Evolutionary conservation across 2,329 filamentous ascomycete species (phyloP).

Genomic region (Colletotrichum sp.): DNA sequence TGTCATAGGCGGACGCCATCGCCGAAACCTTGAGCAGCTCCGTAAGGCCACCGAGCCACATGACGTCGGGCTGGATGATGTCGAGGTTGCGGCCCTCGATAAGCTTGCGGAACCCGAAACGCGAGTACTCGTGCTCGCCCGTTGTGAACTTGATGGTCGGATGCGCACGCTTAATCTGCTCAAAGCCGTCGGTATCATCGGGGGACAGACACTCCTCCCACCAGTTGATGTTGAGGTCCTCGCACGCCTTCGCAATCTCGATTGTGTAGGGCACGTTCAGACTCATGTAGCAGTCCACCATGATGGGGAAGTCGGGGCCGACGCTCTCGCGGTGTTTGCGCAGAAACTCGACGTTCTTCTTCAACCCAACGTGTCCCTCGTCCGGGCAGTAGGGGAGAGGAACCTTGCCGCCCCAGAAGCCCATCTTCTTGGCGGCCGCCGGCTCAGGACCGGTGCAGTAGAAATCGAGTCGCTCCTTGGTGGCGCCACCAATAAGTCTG

Average conservation of each 20-base stretch:
- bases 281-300: constrained; percentile 98
- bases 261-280: constrained; percentile 93
- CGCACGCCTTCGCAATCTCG: constrained; percentile 82
- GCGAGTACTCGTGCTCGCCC: constrained; percentile 93
- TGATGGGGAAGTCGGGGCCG: constrained; percentile 88
- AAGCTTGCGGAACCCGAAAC: constrained; percentile 93
- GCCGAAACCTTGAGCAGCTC: constrained; percentile 89
- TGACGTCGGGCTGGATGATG: constrained; percentile 94
- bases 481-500: constrained; percentile 91
- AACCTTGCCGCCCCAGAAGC: constrained; percentile 91
- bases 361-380: constrained; percentile 79
- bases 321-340: constrained; percentile 83
- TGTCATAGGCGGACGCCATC: constrained; percentile 90
- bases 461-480: constrained; percentile 81
- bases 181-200: constrained; percentile 91
- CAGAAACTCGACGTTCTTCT: constrained; percentile 90
- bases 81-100: constrained; percentile 91
- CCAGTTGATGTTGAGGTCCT: constrained; percentile 91
- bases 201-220: constrained; percentile 94
- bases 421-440: constrained; percentile 78
- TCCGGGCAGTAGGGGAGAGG: constrained; percentile 89
- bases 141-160: constrained; percentile 93
- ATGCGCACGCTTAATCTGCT: constrained; percentile 87
- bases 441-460: constrained; percentile 95
- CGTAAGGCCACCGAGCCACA: constrained; percentile 95